A percentile compares a stretch with the other conserved stretches of the same genome.
phyloP scores from a whole-genome alignment of 2,329 filamentous ascomycete genomes.

The Botrytis cinerea region DNA sequence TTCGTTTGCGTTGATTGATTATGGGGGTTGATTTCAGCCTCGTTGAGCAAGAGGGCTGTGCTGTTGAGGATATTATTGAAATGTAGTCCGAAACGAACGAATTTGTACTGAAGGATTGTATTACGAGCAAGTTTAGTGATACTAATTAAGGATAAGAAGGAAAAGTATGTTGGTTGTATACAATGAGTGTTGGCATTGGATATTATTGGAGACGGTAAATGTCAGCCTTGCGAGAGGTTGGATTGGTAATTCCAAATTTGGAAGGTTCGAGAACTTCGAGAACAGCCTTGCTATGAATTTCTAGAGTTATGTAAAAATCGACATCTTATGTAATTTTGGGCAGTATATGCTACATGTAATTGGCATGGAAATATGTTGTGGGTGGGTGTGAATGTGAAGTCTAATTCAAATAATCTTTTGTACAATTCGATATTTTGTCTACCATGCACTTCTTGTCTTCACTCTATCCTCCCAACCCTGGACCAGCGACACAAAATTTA shows the following conservation, averaged over 20 bases:
- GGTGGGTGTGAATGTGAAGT: constrained; percentile 15
- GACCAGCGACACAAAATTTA: constrained; percentile 11
- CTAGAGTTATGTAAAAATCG: neutral
- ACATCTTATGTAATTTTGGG: neutral
- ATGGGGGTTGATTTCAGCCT: constrained; percentile 11
- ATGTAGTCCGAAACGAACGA: neutral
- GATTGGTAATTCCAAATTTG: constrained; percentile 18
- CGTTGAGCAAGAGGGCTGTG: neutral
- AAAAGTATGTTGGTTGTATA: neutral
- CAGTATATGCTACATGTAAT: neutral
- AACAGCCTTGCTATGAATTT: constrained; percentile 1
- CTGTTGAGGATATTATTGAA: neutral
- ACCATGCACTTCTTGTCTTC: constrained; percentile 15
- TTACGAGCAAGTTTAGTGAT: neutral
- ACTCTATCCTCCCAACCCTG: neutral
- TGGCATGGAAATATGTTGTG: neutral
- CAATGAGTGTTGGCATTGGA: neutral
- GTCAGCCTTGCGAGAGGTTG: constrained; percentile 4
- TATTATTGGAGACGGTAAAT: neutral
- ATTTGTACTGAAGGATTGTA: neutral
- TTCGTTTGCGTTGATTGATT: neutral
- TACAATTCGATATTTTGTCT: constrained; percentile 22
- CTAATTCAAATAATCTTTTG: constrained; percentile 25
- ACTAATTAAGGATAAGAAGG: neutral
- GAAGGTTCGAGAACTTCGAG: constrained; percentile 16